These are phyloP conservation scores for Huntiella decipiens DNA, from an alignment of 2,329 filamentous ascomycete species.

Conservation along the genomic window DNA sequence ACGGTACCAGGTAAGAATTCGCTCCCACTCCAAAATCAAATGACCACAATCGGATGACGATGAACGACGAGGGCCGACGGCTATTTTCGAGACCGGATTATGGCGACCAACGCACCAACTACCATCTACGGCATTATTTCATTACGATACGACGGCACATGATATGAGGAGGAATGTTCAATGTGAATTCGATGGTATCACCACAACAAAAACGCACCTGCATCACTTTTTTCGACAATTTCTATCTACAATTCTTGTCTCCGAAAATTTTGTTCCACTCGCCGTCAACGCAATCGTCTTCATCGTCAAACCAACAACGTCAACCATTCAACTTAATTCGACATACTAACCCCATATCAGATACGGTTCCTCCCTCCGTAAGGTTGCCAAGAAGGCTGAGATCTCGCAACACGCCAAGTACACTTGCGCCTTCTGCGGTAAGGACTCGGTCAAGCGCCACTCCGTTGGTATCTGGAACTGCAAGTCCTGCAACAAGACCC, in stretches of 20 bases:
- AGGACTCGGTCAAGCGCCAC: conserved; percentile 80
- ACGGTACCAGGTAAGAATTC: conserved; percentile 69
- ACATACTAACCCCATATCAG: conserved; percentile 25
- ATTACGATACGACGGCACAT: too few species aligned
- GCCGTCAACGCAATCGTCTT: background rate
- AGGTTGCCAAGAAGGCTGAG: conserved; percentile 98
- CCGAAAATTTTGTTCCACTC: background rate
- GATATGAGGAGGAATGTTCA: too few species aligned
- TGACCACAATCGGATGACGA: background rate
- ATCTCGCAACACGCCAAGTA: conserved; percentile 96
- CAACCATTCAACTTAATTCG: background rate
- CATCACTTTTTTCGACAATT: background rate
- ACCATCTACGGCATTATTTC: too few species aligned
- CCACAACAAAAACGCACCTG: background rate
- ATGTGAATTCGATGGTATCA: too few species aligned
- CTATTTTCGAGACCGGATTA: background rate
- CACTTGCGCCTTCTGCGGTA: conserved; percentile 96
- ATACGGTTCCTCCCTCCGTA: conserved; percentile 98
- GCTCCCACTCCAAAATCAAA: conserved; percentile 2
- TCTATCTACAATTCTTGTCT: background rate
- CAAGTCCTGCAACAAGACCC: conserved; percentile 84
- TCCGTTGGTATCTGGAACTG: conserved; percentile 95
- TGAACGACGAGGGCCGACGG: background rate
- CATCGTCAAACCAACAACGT: background rate
- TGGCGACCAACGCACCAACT: too few species aligned